Base-by-base conservation (phyloP, 2,329 filamentous ascomycete genomes). In the Sarocladium strictum region DNA sequence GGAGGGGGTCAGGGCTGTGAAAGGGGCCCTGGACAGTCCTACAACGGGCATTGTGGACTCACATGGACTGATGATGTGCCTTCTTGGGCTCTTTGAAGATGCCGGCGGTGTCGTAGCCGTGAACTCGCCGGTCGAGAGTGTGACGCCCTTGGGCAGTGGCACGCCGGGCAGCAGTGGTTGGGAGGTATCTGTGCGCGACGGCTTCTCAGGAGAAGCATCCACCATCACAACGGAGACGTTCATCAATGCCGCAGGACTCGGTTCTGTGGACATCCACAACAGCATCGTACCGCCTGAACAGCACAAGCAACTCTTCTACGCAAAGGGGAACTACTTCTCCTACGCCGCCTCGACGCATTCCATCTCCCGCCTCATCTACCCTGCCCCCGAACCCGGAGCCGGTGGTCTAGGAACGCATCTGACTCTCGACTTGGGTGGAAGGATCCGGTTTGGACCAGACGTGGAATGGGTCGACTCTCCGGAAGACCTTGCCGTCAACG, bases 251-350 rank as follows among this genome's bases (percentile, higher is more conserved):
- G 93, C 93, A 0, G 94, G 94, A 0, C 81, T 97, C 15, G 84
- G 81, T 58, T 89, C 92, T 19, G 86, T 86, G 53, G 74, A 73
- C 21, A 75, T 97, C 43, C 86, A 87, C 64, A 99, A 97, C 72
- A 86, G 92, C 80, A 81, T 97, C 35, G 77, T 90, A 0, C 84
- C 86, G 0, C 61, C 72, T 0, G 68, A 73, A 1, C 71, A 79
- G 4, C 83, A 83, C 52, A 73, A 75, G 37, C 79, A 70, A 23
- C 80, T 90, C 4, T 89, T 82, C 75, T 97, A 87, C 71, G 93
- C 93, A 56, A 99, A 99, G 74, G 94, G 94, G 1, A 93, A 90
- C 57, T 99, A 99, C 74, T 97, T 95, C 73, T 88, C 86, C 27
- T 97, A 97, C 73, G 71, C 79, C 0, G 75, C 83, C 1, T 81